These are phyloP conservation scores for Lipomyces yarrowii DNA, from an alignment of 1,139 yeast species.

Conservation along the genomic window DNA sequence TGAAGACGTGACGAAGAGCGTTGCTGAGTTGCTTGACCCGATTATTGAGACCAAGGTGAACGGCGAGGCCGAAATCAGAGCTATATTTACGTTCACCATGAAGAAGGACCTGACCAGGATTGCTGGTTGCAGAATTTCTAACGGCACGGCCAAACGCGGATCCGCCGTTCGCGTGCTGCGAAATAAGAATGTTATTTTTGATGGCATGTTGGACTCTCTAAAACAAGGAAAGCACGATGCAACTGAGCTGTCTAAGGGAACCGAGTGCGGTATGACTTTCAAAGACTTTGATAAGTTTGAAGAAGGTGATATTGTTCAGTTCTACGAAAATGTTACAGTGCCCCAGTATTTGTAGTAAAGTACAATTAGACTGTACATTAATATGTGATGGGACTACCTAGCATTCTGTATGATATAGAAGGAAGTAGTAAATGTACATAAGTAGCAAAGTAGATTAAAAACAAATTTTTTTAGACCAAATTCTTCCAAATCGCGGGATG, in stretches of 20 bases:
- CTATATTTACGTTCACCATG: conserved; percentile 67
- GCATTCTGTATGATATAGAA: background rate
- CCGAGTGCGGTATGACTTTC: conserved; percentile 86
- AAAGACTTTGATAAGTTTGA: conserved; percentile 69
- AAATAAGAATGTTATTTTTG: conserved; percentile 54
- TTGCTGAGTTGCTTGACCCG: conserved; percentile 66
- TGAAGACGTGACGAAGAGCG: conserved; percentile 73
- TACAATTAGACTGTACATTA: background rate
- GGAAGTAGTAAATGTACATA: background rate
- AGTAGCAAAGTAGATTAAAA: no score
- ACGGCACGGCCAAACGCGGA: conserved; percentile 66
- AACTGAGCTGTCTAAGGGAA: conserved; percentile 75
- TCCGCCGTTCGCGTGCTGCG: conserved; percentile 68
- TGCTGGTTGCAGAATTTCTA: conserved; percentile 87
- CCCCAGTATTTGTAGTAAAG: conserved; percentile 62
- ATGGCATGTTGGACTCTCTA: conserved; percentile 72
- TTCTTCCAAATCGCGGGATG: background rate
- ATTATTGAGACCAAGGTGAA: conserved; percentile 65
- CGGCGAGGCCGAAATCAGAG: conserved; percentile 72
- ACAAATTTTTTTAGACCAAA: background rate
- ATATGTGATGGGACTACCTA: no score
- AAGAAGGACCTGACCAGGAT: conserved; percentile 57
- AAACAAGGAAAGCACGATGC: conserved; percentile 85
- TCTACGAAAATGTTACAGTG: conserved; percentile 68
- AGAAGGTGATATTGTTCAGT: conserved; percentile 75